Percentiles rank a stretch among this genome's conserved stretches.
Evolutionary conservation across 1,284 basidiomycete species (phyloP).

Genomic region (Caloboletus inedulis): DNA sequence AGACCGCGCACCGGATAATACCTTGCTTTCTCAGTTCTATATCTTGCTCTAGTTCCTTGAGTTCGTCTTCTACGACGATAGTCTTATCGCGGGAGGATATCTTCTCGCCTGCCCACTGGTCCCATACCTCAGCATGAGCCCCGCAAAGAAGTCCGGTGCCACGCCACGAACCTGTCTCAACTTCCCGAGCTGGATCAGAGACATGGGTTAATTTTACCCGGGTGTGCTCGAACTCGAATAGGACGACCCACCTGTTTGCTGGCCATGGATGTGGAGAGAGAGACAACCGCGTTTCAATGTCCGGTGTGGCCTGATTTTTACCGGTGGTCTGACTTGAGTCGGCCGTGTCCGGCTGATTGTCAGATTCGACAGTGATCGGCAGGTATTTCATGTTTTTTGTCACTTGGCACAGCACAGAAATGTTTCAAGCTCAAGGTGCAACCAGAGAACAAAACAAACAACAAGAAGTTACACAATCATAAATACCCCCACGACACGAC

Average conservation of each 20-base stretch:
- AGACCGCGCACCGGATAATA: conserved; percentile 51
- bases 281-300: not conserved
- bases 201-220: not conserved
- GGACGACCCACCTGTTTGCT: conserved; percentile 51
- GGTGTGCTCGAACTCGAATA: not conserved
- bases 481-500: not conserved
- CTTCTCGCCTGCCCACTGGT: conserved; percentile 72
- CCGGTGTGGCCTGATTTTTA: conserved; percentile 20
- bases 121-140: conserved; percentile 30
- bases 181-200: conserved; percentile 53
- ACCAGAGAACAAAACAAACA: not conserved
- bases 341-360: conserved; percentile 15
- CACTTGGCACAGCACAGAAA: not conserved
- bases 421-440: not conserved
- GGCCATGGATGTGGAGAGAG: conserved; percentile 41
- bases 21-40: conserved; percentile 66
- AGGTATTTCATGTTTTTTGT: not conserved
- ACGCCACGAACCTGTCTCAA: conserved; percentile 51
- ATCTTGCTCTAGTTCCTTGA: conserved; percentile 65
- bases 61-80: conserved; percentile 55
- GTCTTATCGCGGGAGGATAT: conserved; percentile 72
- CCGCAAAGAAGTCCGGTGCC: conserved; percentile 12
- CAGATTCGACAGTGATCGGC: conserved; percentile 1
- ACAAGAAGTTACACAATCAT: not conserved
- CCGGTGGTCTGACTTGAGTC: conserved; percentile 9